These are phyloP conservation scores for Gaeumannomyces sp. DNA, from an alignment of 2,329 filamentous ascomycete genomes.

Conservation along the genomic window DNA sequence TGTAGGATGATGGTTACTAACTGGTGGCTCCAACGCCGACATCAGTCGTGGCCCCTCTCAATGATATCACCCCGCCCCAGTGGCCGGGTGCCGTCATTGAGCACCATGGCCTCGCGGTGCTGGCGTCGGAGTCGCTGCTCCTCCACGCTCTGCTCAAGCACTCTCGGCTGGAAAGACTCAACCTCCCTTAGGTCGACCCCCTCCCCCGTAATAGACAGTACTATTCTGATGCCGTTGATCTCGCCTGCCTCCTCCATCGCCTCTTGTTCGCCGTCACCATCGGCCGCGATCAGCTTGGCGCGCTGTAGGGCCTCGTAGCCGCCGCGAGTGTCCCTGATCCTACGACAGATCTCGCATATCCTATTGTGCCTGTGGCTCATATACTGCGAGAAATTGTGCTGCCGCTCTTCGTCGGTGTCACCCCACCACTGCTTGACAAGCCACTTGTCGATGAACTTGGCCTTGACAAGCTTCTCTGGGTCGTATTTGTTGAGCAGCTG, in stretches of 20 bases:
- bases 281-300: conserved; percentile 39
- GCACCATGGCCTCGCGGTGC: conserved; percentile 81
- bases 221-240: conserved; percentile 22
- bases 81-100: conserved; percentile 77
- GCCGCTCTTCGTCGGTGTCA: conserved; percentile 42
- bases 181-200: conserved; percentile 4
- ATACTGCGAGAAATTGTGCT: conserved; percentile 48
- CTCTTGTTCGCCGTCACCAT: conserved; percentile 15
- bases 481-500: conserved; percentile 56
- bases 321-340: conserved; percentile 39
- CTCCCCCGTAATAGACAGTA: conserved; percentile 25
- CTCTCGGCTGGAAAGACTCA: conserved; percentile 25
- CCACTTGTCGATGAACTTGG: conserved; percentile 66
- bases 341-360: conserved; percentile 46
- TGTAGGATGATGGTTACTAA: too few relatives aligned
- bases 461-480: conserved; percentile 50
- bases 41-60: conserved; percentile 48
- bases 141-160: conserved; percentile 50
- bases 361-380: conserved; percentile 43
- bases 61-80: conserved; percentile 73
- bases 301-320: conserved; percentile 47
- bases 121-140: conserved; percentile 70
- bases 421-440: conserved; percentile 69
- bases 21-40: neutral
- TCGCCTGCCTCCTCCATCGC: conserved; percentile 16